Evolutionary conservation across 2,329 filamentous ascomycete species (phyloP).

Genomic region (Fusarium poae): DNA sequence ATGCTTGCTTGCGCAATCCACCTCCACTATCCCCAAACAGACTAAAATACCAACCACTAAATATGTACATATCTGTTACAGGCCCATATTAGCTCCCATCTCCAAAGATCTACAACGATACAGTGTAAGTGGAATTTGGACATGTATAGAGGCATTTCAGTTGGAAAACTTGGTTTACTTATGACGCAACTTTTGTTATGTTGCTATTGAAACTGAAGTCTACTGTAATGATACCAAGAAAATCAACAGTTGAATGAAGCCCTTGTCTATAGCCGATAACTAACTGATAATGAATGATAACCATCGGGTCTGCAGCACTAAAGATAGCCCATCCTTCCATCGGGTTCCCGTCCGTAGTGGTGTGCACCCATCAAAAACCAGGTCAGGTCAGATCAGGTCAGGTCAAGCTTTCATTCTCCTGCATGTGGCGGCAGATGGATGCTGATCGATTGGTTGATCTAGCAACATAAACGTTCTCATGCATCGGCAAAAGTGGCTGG

Average conservation of each 20-base stretch:
- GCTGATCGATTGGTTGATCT: conserved; percentile 28
- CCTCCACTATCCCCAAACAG: conserved; percentile 35
- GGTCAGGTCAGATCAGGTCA: conserved; percentile 9
- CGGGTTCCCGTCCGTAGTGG: conserved; percentile 6
- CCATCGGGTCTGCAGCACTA: background rate
- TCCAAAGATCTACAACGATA: conserved; percentile 16
- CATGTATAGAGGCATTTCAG: conserved; percentile 3
- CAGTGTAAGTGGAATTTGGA: conserved; percentile 17
- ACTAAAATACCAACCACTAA: conserved; percentile 20
- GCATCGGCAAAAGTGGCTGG: conserved; percentile 22
- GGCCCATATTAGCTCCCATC: conserved; percentile 5
- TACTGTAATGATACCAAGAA: no score
- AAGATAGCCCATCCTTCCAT: conserved; percentile 1
- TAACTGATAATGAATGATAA: background rate
- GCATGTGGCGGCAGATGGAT: conserved; percentile 23
- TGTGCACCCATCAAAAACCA: conserved; percentile 30
- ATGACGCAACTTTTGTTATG: conserved; percentile 31
- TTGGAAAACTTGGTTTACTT: conserved; percentile 15
- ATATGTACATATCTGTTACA: background rate
- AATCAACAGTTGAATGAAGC: background rate
- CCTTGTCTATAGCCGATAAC: conserved; percentile 9
- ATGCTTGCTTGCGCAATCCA: conserved; percentile 40
- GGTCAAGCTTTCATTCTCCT: conserved; percentile 27
- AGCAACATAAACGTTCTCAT: conserved; percentile 10
- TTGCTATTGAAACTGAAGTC: conserved; percentile 13